These are phyloP conservation scores for Pseudognaphalium luteoalbum DNA, from an alignment of 129 eudicot genomes.

Conservation along the genomic window DNA sequence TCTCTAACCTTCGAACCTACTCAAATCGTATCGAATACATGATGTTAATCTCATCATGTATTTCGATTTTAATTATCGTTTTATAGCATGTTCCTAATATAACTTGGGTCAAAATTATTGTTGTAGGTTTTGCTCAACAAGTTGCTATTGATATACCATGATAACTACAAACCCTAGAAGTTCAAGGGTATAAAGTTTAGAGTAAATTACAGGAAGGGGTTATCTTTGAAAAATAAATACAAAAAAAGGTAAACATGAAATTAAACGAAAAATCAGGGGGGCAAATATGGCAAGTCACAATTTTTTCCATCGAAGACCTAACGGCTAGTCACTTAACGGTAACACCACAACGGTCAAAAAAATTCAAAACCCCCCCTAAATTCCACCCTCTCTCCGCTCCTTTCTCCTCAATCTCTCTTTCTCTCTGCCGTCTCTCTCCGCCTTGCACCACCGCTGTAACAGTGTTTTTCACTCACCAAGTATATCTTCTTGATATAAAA, in stretches of 20 bases:
- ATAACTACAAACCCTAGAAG: not conserved
- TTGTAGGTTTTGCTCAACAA: not conserved
- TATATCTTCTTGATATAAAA: conserved; percentile 29
- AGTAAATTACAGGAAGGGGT: conserved; percentile 2
- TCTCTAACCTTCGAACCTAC: not conserved
- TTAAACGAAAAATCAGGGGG: conserved; percentile 19
- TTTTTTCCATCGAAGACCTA: conserved; percentile 31
- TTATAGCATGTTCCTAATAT: not conserved
- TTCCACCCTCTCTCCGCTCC: conserved; percentile 29
- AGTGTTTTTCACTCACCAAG: conserved; percentile 5
- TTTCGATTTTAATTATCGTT: not conserved
- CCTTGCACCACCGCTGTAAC: conserved; percentile 20
- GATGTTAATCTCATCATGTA: not conserved
- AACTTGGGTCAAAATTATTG: not conserved
- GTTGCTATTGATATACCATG: no score
- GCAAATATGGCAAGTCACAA: conserved; percentile 12
- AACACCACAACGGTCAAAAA: conserved; percentile 59
- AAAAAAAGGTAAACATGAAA: conserved; percentile 11
- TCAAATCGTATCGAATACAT: not conserved
- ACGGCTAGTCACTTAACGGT: conserved; percentile 72
- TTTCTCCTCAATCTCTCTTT: conserved; percentile 25
- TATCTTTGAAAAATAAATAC: not conserved
- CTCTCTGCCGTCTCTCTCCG: conserved; percentile 21
- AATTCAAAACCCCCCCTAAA: conserved; percentile 38
- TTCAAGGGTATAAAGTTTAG: not conserved